These are phyloP conservation scores for Picocystis salinarum DNA, from an alignment of 139 green algal species.

Conservation along the genomic window DNA sequence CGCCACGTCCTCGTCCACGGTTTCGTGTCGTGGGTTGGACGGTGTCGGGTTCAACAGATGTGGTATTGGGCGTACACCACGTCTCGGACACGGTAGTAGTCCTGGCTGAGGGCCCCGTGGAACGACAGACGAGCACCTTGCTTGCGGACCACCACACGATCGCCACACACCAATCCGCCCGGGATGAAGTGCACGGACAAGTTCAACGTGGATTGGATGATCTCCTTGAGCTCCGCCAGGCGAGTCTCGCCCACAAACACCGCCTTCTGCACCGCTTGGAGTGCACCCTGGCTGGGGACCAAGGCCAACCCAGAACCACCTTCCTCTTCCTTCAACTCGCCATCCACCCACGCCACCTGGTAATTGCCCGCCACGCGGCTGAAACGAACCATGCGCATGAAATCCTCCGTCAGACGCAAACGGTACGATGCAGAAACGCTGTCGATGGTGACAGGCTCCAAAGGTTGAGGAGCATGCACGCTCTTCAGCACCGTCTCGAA, in stretches of 20 bases:
- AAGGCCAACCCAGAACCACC: conserved; percentile 5
- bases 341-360: conserved; percentile 32
- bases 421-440: too few relatives aligned
- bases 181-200: conserved; percentile 20
- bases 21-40: too few relatives aligned
- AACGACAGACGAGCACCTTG: conserved; percentile 16
- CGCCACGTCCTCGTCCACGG: too few relatives aligned
- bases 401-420: conserved; percentile 26
- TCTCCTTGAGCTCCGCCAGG: conserved; percentile 35
- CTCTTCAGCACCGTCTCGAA: conserved; percentile 19
- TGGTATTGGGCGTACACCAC: conserved; percentile 53
- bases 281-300: not conserved
- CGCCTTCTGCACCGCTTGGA: conserved; percentile 5
- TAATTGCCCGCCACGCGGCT: conserved; percentile 23
- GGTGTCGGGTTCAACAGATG: conserved; percentile 45
- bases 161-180: conserved; percentile 20
- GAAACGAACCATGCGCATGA: conserved; percentile 13
- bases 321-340: conserved; percentile 11
- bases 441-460: conserved; percentile 2
- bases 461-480: conserved; percentile 5
- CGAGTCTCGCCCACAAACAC: conserved; percentile 32
- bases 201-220: conserved; percentile 28
- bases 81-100: conserved; percentile 36
- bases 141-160: conserved; percentile 18
- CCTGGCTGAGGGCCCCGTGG: conserved; percentile 31